Evolutionary conservation across 129 eudicot species (phyloP), one percentile per base, ranked within the genome.

Genomic region (Arctium minus): DNA sequence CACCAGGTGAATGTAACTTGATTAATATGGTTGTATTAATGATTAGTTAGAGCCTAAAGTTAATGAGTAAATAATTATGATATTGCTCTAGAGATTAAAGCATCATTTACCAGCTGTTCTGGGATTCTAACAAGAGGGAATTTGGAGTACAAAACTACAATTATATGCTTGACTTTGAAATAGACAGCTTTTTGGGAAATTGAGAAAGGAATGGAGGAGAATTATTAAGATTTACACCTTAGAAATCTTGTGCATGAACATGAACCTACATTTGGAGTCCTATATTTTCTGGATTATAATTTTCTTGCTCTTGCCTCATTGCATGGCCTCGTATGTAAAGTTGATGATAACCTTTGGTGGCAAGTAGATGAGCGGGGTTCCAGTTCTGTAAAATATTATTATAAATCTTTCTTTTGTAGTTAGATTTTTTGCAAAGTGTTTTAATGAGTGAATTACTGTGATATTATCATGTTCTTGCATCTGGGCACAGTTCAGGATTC

Each of bases 401-500:
- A 32, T 46, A 36, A 33, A 75, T 75, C 79, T 6, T 33, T 40
- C 3, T 31, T 72, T 53, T 32, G 80, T 56, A 17, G 15, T 31
- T 80, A 32, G 30, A 0, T 15, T 18, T 10, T 29, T 36, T 77
- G 56, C 33, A 22, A 36, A 18, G 50, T 77, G 35, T 62, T 36
- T 36, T 35, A 50, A 38, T 40, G 30, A 73, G 29, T 65, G 33
- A 65, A 74, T 74, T 44, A 27, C 42, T 82, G 74, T 81, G 85
- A 73, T 22, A 22, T 13, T 38, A 33, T 72, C 73, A 71, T 72
- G 73, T 11, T 44, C 42, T 36, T 73, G 78, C 73, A 77, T 81
- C 37, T 68, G 56, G 0, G 18, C 74, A 53, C 33, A 56, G 65
- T 46, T 44, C 44, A 60, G 2, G 38, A 31, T 48, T 77, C 48